Evolutionary conservation across 768 basidiomycete species (phyloP).

Genomic region (Auriscalpium vulgare): DNA sequence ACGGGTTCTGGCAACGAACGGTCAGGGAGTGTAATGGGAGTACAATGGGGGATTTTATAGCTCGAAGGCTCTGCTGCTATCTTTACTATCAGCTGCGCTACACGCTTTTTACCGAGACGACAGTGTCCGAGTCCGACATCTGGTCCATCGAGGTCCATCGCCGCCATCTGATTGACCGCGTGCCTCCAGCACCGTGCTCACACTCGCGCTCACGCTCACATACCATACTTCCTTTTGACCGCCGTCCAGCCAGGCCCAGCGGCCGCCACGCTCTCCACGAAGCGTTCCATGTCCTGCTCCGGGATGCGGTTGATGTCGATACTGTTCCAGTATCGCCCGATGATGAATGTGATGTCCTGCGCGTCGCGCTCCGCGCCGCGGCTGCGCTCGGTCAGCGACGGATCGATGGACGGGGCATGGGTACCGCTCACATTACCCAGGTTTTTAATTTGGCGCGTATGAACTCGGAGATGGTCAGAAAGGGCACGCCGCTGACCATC

Average conservation of each 20-base stretch:
- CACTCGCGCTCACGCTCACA: slow-evolving; percentile 27
- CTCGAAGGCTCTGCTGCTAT: neutral
- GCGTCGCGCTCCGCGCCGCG: slow-evolving; percentile 67
- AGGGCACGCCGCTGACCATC: slow-evolving; percentile 63
- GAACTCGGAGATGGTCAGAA: slow-evolving; percentile 81
- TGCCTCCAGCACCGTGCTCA: slow-evolving; percentile 1
- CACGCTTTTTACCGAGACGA: neutral
- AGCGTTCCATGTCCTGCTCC: slow-evolving; percentile 78
- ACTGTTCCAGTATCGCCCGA: slow-evolving; percentile 72
- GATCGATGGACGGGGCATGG: slow-evolving; percentile 6
- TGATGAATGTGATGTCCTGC: slow-evolving; percentile 63
- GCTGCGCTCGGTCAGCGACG: slow-evolving; percentile 28
- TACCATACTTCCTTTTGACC: slow-evolving; percentile 66
- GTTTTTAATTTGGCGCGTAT: slow-evolving; percentile 76
- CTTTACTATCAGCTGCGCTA: neutral
- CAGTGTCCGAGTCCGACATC: neutral
- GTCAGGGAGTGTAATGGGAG: neutral
- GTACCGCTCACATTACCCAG: slow-evolving; percentile 63
- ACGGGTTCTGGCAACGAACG: neutral
- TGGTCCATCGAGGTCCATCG: neutral
- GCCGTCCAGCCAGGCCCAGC: slow-evolving; percentile 69
- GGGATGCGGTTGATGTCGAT: slow-evolving; percentile 83
- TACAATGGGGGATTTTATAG: neutral
- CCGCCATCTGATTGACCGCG: slow-evolving; percentile 1
- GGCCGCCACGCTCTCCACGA: slow-evolving; percentile 50